phyloP scores from a whole-genome alignment of 1,139 yeast species.

The Hemisphaericaspora xylofermentans region DNA sequence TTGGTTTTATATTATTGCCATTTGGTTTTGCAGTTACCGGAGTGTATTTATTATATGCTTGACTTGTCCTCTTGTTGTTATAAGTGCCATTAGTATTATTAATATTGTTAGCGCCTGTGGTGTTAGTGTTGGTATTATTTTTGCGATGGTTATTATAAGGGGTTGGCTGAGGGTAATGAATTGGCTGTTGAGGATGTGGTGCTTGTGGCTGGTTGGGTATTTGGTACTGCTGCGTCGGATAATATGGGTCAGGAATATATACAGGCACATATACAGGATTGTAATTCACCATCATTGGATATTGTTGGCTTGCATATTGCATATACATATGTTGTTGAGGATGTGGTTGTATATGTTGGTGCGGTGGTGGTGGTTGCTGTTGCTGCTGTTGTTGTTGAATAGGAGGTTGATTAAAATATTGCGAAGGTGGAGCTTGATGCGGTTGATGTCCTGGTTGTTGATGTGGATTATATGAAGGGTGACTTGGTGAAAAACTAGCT shows the following conservation, averaged over 20 bases:
- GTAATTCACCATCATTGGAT: conserved; percentile 15
- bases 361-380: conserved; percentile 22
- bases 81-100: not conserved
- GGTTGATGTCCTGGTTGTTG: conserved; percentile 13
- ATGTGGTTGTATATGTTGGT: conserved; percentile 19
- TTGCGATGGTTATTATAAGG: conserved; percentile 3
- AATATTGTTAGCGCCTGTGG: not conserved
- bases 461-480: conserved; percentile 15
- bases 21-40: not conserved
- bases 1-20: not conserved
- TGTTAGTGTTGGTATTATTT: not conserved
- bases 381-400: conserved; percentile 13
- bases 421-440: conserved; percentile 13
- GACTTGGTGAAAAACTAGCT: conserved; percentile 40
- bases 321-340: conserved; percentile 24
- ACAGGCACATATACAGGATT: conserved; percentile 11
- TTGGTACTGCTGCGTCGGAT: conserved; percentile 4
- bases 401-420: not conserved
- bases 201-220: conserved; percentile 9
- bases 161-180: conserved; percentile 1
- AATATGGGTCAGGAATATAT: conserved; percentile 6
- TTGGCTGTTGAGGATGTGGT: conserved; percentile 2
- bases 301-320: conserved; percentile 15
- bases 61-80: not conserved
- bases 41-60: conserved; percentile 1